Base-by-base conservation (phyloP, 2,329 filamentous ascomycete genomes). In the Lecanosticta acicola region DNA sequence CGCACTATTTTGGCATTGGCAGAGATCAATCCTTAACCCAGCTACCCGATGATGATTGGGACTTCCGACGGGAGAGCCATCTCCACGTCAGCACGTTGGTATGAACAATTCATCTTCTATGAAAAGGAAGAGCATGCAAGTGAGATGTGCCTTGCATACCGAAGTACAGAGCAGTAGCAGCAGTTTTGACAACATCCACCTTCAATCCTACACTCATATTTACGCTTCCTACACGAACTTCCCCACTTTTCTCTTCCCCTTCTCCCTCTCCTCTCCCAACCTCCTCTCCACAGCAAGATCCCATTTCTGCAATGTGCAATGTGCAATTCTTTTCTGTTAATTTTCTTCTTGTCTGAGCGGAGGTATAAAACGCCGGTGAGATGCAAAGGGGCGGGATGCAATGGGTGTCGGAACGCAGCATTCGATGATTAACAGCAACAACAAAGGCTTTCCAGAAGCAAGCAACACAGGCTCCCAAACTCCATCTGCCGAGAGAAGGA, bases 291-390 rank as follows among this genome's bases (percentile, higher is more conserved):
- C n/a, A 13, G 32, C 17, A n/a, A 13, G 4, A 34, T 5, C 13
- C 4, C n/a, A n/a, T n/a, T n/a, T n/a, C n/a, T n/a, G n/a, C n/a
- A n/a, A n/a, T n/a, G n/a, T n/a, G n/a, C n/a, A n/a, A 16, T 17
- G 11, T 18, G 8, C 8, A n/a, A 14, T 13, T 16, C n/a, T 3
- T 39, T 26, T 39, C 14, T 26, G n/a, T 39, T 24, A 24, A 8
- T 32, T 46, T 41, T 34, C 11, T 20, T 17, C 24, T 41, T 19
- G 32, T 41, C 16, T 39, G 53, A 56, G 53, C 43, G 53, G 53
- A 56, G 53, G 53, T 56, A 56, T 56, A 54, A 37, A 56, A 49
- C 53, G 53, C 53, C 53, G 36, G 48, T 32, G 42, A 51, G 49
- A 56, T 54, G 51, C 46, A 45, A 26, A 33, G 42, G 40, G 44